Percentiles rank a stretch among this genome's conserved stretches.
phyloP scores from a whole-genome alignment of 306 rosid genomes.

The Trichosanthes truncata region DNA sequence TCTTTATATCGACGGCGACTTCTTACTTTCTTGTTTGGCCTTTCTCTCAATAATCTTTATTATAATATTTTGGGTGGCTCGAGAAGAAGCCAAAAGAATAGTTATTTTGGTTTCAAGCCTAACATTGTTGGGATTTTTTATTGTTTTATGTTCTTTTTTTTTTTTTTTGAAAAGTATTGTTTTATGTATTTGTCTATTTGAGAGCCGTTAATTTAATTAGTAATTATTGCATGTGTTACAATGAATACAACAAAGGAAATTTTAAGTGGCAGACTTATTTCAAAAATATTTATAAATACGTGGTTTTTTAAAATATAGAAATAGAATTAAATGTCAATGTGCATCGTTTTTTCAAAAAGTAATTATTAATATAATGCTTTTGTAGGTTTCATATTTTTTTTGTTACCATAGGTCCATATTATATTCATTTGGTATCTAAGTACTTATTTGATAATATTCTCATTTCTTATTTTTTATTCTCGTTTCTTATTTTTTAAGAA shows the following conservation, averaged over 20 bases:
- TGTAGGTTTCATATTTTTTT: too few relatives aligned
- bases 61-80: constrained; percentile 9
- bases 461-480: too few relatives aligned
- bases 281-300: background rate
- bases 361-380: too few relatives aligned
- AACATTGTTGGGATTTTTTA: background rate
- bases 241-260: background rate
- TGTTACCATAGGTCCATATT: too few relatives aligned
- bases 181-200: background rate
- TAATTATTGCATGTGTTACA: background rate
- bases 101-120: background rate
- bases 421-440: too few relatives aligned
- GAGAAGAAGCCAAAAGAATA: background rate
- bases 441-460: too few relatives aligned
- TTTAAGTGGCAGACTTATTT: background rate
- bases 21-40: background rate
- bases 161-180: too few relatives aligned
- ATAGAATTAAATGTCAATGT: too few relatives aligned
- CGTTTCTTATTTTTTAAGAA: too few relatives aligned
- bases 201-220: background rate
- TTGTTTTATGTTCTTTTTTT: background rate
- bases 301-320: too few relatives aligned
- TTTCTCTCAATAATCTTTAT: background rate
- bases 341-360: too few relatives aligned
- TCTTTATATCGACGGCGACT: background rate